Base-by-base conservation (phyloP, 768 basidiomycete species). In the Amanita phalloides region DNA sequence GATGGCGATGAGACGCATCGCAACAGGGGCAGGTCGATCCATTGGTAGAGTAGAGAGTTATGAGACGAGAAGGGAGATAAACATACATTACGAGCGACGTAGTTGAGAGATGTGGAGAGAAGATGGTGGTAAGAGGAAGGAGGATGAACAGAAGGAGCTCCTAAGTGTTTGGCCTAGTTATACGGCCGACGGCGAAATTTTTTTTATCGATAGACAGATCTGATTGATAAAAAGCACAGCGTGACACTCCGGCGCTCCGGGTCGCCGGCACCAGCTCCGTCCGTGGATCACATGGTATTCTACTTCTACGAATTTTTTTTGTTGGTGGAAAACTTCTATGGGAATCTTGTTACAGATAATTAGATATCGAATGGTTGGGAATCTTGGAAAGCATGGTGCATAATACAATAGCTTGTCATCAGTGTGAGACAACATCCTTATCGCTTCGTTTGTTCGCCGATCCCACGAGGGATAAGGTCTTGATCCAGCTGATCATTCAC, bases 161-260 rank as follows among this genome's bases (percentile, higher is more conserved):
- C 60, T 67, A 67, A 70, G 65, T 69, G 72, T 76, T 76, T 76
- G 73, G 70, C 64, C 75, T 76, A 75, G 73, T 80, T 80, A 79
- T 78, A 81, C 72, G 61, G 63, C 62, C 62, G 67, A 67, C 63
- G 64, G 67, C 60, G 68, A 72, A 76, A 76, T 76, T 67, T 70
- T 33, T 77, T 81, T 79, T 74, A 80, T 81, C 78, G 73, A 77
- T 70, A 66, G 68, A 57, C 54, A 64, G 67, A 70, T 78, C 67
- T 74, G 73, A 78, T 73, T 74, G 71, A 72, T 71, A 69, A 71
- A 71, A 72, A 64, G 57, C 61, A 33, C 33, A 33, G 61, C 65
- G 62, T 70, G 71, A 76, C 74, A 72, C 58, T 67, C 63, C 68
- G 63, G 57, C 59, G 54, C 49, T 54, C 62, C 61, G 61, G 46